These are phyloP conservation scores for Apophysomyces elegans DNA, from an alignment of 371 early-diverging fungal genomes.

Conservation along the genomic window DNA sequence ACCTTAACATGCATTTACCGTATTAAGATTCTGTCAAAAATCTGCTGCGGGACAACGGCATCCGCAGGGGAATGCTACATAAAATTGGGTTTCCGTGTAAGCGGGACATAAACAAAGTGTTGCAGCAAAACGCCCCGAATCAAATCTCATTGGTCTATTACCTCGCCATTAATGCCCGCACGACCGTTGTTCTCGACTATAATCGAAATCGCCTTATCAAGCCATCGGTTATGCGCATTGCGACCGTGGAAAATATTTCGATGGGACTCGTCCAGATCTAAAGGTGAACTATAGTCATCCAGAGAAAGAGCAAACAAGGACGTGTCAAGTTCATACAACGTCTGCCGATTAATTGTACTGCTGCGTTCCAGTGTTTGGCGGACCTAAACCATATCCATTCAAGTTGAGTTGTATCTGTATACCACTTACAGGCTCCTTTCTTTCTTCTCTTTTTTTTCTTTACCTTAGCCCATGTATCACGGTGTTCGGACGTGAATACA, in stretches of 20 bases:
- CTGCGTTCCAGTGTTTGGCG: slow-evolving; percentile 40
- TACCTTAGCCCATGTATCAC: slow-evolving; percentile 85
- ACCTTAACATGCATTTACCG: slow-evolving; percentile 40
- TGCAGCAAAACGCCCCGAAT: too few species aligned
- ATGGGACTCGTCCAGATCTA: slow-evolving; percentile 67
- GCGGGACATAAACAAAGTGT: too few species aligned
- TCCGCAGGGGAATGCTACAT: slow-evolving; percentile 87
- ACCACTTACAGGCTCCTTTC: background rate
- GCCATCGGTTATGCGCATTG: slow-evolving; percentile 91
- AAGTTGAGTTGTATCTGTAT: background rate
- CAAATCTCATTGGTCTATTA: slow-evolving; percentile 21
- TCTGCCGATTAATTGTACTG: slow-evolving; percentile 54
- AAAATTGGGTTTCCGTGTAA: background rate
- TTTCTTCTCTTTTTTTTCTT: background rate
- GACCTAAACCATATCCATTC: slow-evolving; percentile 25
- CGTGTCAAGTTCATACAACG: slow-evolving; percentile 72
- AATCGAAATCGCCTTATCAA: slow-evolving; percentile 91
- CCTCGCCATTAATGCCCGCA: slow-evolving; percentile 94
- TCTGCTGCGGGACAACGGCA: slow-evolving; percentile 85
- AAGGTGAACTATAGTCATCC: slow-evolving; percentile 72
- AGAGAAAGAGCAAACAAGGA: slow-evolving; percentile 87
- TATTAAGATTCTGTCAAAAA: slow-evolving; percentile 67
- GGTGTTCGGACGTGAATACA: slow-evolving; percentile 80
- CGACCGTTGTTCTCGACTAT: slow-evolving; percentile 86
- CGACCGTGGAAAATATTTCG: slow-evolving; percentile 80